Conservation (phyloP, 2,329 filamentous ascomycete genomes). For the Neospermospora avenae region DNA sequence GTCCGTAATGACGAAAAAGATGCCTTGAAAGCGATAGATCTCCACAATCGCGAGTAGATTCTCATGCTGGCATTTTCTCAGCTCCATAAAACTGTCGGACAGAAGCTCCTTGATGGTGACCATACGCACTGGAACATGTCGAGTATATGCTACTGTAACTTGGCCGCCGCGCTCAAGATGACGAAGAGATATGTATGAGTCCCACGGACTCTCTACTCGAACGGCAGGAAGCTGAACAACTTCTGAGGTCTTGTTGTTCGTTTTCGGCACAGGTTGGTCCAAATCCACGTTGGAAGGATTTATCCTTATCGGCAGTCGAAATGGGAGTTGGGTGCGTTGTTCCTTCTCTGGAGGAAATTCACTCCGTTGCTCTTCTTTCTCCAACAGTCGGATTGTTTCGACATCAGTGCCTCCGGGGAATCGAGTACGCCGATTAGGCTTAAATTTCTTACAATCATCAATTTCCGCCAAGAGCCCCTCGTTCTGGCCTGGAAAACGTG, state of each 20-base stretch:
- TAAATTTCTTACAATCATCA: background rate
- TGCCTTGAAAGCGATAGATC: slow-evolving; percentile 11
- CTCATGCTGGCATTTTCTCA: slow-evolving; percentile 10
- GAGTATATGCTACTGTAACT: slow-evolving; percentile 15
- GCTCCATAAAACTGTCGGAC: slow-evolving; percentile 5
- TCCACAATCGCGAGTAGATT: slow-evolving; percentile 14
- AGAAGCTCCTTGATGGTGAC: slow-evolving; percentile 14
- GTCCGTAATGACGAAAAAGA: slow-evolving; percentile 15
- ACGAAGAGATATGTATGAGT: slow-evolving; percentile 11
- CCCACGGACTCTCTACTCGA: slow-evolving; percentile 7
- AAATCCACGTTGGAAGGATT: background rate
- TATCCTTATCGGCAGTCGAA: background rate
- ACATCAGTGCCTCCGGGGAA: background rate
- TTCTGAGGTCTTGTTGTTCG: background rate
- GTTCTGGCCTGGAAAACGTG: background rate
- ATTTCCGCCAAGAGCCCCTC: background rate
- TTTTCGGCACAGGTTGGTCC: background rate
- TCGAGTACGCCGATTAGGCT: background rate
- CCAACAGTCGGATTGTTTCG: background rate
- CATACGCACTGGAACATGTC: slow-evolving; percentile 8
- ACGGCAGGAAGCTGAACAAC: background rate
- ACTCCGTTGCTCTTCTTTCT: background rate
- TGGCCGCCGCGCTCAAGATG: slow-evolving; percentile 11
- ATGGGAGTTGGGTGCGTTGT: background rate
- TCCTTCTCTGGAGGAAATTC: background rate